Conservation (phyloP, 139 green algal genomes). For the Picochlorum sp. region DNA sequence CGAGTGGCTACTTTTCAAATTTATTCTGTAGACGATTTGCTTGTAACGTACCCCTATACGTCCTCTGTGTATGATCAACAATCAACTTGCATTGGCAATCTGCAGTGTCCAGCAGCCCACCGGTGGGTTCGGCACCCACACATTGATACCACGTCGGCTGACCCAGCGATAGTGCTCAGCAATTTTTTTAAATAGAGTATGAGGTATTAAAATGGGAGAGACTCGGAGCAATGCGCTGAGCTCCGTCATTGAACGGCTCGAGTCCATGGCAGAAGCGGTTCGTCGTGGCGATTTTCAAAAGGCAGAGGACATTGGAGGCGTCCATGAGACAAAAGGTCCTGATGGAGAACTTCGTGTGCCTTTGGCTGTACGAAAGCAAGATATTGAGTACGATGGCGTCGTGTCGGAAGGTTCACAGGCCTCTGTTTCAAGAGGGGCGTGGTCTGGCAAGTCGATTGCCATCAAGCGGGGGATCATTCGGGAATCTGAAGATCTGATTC, state of each 20-base stretch:
- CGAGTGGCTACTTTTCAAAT: not conserved
- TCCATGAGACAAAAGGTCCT: not conserved
- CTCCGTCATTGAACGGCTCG: not conserved
- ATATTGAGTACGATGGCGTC: not conserved
- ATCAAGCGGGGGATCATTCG: constrained; percentile 50
- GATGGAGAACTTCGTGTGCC: not conserved
- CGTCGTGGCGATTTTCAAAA: constrained; percentile 29
- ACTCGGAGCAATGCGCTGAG: too few species aligned
- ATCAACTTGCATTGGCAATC: too few species aligned
- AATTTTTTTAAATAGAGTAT: too few species aligned
- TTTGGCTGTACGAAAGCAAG: not conserved
- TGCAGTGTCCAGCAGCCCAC: too few species aligned
- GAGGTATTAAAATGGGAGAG: too few species aligned
- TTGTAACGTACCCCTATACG: not conserved
- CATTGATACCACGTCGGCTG: too few species aligned
- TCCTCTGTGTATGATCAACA: too few species aligned
- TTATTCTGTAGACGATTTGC: not conserved
- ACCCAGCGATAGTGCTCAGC: too few species aligned
- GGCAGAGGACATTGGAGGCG: constrained; percentile 17
- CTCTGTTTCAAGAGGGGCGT: constrained; percentile 23
- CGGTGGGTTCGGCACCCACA: too few species aligned
- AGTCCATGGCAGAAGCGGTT: constrained; percentile 24
- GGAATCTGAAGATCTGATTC: constrained; percentile 50
- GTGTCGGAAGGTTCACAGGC: constrained; percentile 38
- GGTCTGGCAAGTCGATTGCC: constrained; percentile 36